Base-by-base conservation (phyloP, 768 basidiomycete genomes). In the Mycena leptocephala region DNA sequence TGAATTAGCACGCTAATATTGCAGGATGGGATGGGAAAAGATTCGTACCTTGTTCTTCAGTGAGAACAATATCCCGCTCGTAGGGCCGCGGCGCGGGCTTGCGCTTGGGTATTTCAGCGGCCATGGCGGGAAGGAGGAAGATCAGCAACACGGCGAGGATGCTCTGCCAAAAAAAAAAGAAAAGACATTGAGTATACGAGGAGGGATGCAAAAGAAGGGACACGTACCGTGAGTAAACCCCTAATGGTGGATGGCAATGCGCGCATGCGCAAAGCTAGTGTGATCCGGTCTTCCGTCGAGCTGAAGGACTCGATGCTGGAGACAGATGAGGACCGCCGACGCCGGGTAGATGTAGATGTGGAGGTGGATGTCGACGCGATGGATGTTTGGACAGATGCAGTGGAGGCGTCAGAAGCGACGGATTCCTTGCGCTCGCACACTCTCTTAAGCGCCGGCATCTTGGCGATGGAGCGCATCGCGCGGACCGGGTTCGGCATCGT, bases 401-500 rank as follows among this genome's bases (percentile, higher is more conserved):
- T 39, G 18, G 59, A 61, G n/a, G 22, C 37, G 13, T 1, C 18
- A 5, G 65, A 61, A 3, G 33, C n/a, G 22, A 35, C 35, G 26
- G 73, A 68, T 1, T 2, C n/a, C 37, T 69, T 13, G 55, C 28
- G 1, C 18, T 37, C 62, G 53, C 63, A 46, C 10, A 53, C 61
- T 24, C n/a, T n/a, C n/a, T 43, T 63, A n/a, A n/a, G n/a, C n/a
- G n/a, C n/a, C n/a, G n/a, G n/a, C n/a, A n/a, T n/a, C n/a, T n/a
- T n/a, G n/a, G 39, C 46, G 32, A 65, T 61, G 5, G 69, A 59
- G 0, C 53, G 28, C 28, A 72, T 14, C 20, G 72, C 72, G 6
- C 72, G 72, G 37, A 73, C 32, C 8, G 63, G 41, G 14, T 63
- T n/a, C 4, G 72, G 72, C 56, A 67, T 59, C 39, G 39, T 41